These are phyloP conservation scores for Starmerella stigmatis DNA, from an alignment of 805 yeast genomes.

Conservation along the genomic window DNA sequence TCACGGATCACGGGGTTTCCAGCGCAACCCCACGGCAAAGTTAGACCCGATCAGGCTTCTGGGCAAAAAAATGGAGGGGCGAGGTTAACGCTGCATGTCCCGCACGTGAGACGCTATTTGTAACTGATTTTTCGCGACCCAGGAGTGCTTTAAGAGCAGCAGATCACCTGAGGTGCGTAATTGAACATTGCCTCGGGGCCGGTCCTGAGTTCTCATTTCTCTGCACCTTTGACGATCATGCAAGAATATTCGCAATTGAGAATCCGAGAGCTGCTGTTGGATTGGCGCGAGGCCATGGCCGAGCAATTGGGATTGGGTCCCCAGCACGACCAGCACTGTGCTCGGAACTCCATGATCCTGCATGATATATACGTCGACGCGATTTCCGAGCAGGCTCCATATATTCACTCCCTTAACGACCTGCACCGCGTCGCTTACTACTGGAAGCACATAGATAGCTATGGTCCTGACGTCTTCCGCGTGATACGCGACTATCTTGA, in stretches of 20 bases:
- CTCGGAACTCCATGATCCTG: conserved; percentile 26
- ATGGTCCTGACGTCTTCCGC: conserved; percentile 26
- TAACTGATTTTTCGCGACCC: no score
- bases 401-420: conserved; percentile 24
- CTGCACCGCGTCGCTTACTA: conserved; percentile 24
- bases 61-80: no score
- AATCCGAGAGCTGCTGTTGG: conserved; percentile 12
- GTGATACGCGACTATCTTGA: conserved; percentile 23
- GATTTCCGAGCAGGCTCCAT: conserved; percentile 24
- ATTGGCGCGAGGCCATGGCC: conserved; percentile 21
- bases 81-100: no score
- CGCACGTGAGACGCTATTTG: no score
- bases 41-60: no score
- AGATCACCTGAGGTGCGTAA: no score
- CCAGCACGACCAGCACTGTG: conserved; percentile 24
- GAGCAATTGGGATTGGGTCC: conserved; percentile 22
- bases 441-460: conserved; percentile 28
- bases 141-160: no score
- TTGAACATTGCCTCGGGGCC: no score
- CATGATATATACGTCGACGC: conserved; percentile 29
- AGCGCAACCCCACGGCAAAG: no score
- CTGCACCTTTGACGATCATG: not conserved
- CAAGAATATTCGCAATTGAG: conserved; percentile 2
- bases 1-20: no score
- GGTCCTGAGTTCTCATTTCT: no score